Evolutionary conservation across 2,329 filamentous ascomycete species (phyloP), one percentile per base, ranked within the genome.

Genomic region (Aureobasidium lini): DNA sequence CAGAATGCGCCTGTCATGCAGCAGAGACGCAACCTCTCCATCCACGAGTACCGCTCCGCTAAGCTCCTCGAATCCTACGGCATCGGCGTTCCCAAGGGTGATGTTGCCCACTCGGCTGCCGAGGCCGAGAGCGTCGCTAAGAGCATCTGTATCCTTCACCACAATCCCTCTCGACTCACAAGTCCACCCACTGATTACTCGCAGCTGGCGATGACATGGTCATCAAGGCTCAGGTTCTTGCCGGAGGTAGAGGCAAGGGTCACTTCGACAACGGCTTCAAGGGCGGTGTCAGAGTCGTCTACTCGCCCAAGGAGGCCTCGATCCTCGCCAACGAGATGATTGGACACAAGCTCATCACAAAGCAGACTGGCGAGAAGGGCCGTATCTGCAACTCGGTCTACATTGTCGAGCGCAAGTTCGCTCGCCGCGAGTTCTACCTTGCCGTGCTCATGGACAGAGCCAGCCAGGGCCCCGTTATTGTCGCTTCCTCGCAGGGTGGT

Each of bases 261-360:
- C 87, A 86, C 69, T 99, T 99, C 74, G 91, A 96, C 80, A 97
- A 96, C 78, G 94, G 94, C 70, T 87, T 99, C 75, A 99, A 99
- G 84, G 94, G 94, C 71, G 94, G 94, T 81, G 94, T 99, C 69
- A 87, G 94, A 70, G 92, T 99, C 71, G 95, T 99, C 79, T 99
- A 97, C 85, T 97, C 93, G 81, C 90, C 94, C 62, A 92, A 91
- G 70, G 84, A 87, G 82, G 94, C 94, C 72, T 89, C 90, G 82
- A 96, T 97, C 86, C 96, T 99, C 75, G 93, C 94, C 68, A 84
- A 93, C 69, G 92, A 99, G 82, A 99, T 99, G 94, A 97, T 99
- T 77, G 94, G 94, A 73, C 93, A 99, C 81, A 96, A 96, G 80
- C 90, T 99, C 77, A 85, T 99, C 79, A 99, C 94, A 77, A 99